Evolutionary conservation across 805 yeast species (phyloP).

Genomic region (Yarrowia alimentaria): DNA sequence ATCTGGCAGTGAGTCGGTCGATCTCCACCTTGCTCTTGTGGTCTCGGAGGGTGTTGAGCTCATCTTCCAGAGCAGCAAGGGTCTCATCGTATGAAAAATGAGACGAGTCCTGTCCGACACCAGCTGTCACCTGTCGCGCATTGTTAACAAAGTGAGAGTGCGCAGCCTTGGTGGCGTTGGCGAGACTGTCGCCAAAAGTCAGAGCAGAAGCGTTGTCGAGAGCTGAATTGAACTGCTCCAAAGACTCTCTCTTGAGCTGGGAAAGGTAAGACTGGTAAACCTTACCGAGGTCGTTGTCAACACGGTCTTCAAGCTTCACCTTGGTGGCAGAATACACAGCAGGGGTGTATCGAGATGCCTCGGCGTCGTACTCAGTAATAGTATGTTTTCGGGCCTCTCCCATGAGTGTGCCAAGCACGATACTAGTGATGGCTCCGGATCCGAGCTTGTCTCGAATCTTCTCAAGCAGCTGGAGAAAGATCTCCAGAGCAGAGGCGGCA

Average conservation of each 20-base stretch:
- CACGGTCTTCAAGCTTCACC: conserved; percentile 46
- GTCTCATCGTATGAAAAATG: conserved; percentile 37
- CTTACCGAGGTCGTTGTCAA: conserved; percentile 44
- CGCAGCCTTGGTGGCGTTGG: conserved; percentile 33
- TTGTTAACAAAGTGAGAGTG: conserved; percentile 37
- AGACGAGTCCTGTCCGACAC: conserved; percentile 32
- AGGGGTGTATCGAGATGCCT: conserved; percentile 59
- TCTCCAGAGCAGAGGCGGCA: conserved; percentile 50
- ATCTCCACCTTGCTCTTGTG: conserved; percentile 44
- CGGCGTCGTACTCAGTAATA: conserved; percentile 56
- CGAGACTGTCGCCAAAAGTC: conserved; percentile 37
- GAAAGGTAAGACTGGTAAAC: conserved; percentile 17
- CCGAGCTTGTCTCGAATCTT: conserved; percentile 38
- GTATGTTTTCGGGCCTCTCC: conserved; percentile 47
- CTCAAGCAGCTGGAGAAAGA: conserved; percentile 44
- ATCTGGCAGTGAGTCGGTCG: conserved; percentile 43
- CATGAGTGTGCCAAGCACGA: conserved; percentile 46
- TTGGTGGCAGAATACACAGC: conserved; percentile 68
- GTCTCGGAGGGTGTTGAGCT: conserved; percentile 40
- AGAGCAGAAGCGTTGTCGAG: conserved; percentile 31
- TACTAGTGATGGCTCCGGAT: conserved; percentile 32
- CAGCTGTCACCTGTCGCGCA: conserved; percentile 42
- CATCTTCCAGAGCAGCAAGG: conserved; percentile 36
- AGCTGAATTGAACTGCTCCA: conserved; percentile 8
- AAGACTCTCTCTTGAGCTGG: conserved; percentile 13